Evolutionary conservation across 345 rosid species (phyloP).

Genomic region (Eutrema heterophyllum): DNA sequence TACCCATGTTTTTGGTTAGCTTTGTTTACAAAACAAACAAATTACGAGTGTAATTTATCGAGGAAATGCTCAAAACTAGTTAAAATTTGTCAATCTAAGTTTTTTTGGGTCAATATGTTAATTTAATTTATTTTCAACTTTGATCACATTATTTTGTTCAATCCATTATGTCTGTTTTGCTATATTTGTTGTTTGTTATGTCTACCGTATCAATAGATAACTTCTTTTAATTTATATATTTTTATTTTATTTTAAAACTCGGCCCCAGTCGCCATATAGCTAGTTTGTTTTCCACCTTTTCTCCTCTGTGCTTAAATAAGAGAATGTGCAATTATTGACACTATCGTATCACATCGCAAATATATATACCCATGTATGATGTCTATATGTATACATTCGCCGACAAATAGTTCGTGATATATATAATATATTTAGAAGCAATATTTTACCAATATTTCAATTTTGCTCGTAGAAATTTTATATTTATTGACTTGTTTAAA

Average conservation of each 20-base stretch:
- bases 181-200: neutral
- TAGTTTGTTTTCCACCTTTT: neutral
- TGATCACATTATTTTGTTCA: neutral
- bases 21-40: neutral
- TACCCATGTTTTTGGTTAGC: neutral
- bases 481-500: constrained; percentile 7
- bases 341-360: constrained; percentile 15
- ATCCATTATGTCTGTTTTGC: neutral
- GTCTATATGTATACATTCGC: constrained; percentile 25
- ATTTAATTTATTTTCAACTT: neutral
- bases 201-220: neutral
- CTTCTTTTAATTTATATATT: neutral
- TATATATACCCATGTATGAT: neutral
- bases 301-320: neutral
- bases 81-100: neutral
- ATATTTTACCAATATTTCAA: neutral
- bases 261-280: neutral
- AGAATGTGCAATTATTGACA: constrained; percentile 14
- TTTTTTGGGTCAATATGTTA: too few relatives aligned
- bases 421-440: neutral
- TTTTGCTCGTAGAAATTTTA: neutral
- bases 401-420: constrained; percentile 26
- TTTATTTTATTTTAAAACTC: neutral
- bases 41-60: neutral
- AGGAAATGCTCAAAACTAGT: neutral